Percentiles rank a stretch among this genome's conserved stretches.
Conservation (phyloP, 306 rosid species). For the Quercus engelmannii region DNA sequence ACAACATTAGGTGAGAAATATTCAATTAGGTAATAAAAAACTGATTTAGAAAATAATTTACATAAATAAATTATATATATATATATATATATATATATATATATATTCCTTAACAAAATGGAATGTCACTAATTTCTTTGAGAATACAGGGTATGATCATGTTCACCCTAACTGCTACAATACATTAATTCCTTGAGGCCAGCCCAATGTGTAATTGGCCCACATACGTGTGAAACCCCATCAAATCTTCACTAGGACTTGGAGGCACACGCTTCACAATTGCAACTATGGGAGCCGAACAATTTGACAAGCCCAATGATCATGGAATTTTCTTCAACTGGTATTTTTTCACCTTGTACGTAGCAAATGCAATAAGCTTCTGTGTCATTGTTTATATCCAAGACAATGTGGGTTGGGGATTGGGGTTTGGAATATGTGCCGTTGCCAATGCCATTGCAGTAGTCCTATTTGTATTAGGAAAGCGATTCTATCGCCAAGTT, state of each 20-base stretch:
- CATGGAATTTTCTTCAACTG: constrained; percentile 36
- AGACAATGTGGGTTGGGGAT: constrained; percentile 40
- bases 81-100: no score
- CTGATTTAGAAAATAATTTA: no score
- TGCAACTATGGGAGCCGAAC: constrained; percentile 45
- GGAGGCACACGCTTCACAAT: constrained; percentile 44
- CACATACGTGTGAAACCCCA: constrained; percentile 17
- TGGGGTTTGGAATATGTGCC: constrained; percentile 33
- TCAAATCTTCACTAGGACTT: constrained; percentile 26
- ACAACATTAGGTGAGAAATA: no score
- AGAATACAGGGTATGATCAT: constrained; percentile 23
- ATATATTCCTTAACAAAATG: no score
- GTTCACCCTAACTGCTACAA: constrained; percentile 26
- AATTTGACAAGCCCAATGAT: constrained; percentile 16
- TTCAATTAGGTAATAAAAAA: no score
- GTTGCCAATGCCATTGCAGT: neutral
- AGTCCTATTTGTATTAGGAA: constrained; percentile 28
- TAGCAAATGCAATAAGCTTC: constrained; percentile 15
- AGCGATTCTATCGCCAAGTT: constrained; percentile 20
- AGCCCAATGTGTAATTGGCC: constrained; percentile 5
- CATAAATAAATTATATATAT: no score
- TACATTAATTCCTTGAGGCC: constrained; percentile 26
- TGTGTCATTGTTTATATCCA: constrained; percentile 30
- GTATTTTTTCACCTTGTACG: constrained; percentile 28
- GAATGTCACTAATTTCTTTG: neutral